Evolutionary conservation across 345 rosid genomes (phyloP).

Genomic region (Isatis tinctoria): DNA sequence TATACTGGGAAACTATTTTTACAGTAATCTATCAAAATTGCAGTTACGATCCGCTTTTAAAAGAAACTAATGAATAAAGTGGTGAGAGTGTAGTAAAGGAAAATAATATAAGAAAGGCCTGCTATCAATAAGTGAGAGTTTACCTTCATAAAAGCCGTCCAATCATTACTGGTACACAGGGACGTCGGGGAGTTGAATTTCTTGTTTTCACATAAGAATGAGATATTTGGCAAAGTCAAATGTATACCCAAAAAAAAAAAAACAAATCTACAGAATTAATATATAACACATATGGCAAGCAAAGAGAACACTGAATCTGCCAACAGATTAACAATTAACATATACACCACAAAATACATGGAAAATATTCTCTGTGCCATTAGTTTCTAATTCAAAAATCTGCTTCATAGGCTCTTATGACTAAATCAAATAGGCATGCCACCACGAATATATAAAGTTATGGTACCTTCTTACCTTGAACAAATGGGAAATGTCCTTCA

Average conservation of each 20-base stretch:
- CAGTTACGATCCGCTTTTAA: not conserved
- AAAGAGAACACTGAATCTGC: conserved; percentile 7
- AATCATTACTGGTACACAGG: conserved; percentile 62
- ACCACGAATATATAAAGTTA: not conserved
- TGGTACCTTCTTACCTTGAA: conserved; percentile 55
- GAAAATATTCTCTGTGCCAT: not conserved
- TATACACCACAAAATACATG: not conserved
- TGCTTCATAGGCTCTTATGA: not conserved
- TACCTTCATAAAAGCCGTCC: conserved; percentile 93
- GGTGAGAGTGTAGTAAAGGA: not conserved
- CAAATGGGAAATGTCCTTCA: conserved; percentile 75
- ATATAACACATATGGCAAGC: not conserved
- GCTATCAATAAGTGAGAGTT: not conserved
- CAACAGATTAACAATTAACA: conserved; percentile 16
- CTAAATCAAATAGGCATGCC: conserved; percentile 6
- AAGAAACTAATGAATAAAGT: conserved; percentile 11
- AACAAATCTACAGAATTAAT: not conserved
- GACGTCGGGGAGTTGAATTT: conserved; percentile 94
- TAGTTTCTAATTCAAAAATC: not conserved
- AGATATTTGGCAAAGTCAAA: conserved; percentile 13
- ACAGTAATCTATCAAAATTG: not conserved
- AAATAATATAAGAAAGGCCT: conserved; percentile 4
- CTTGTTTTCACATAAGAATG: conserved; percentile 39
- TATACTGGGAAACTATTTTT: not conserved
- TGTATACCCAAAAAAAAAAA: not conserved